These are phyloP conservation scores for Triticum aestivum DNA, from an alignment of 176 grass and related monocot genomes.

Conservation along the genomic window DNA sequence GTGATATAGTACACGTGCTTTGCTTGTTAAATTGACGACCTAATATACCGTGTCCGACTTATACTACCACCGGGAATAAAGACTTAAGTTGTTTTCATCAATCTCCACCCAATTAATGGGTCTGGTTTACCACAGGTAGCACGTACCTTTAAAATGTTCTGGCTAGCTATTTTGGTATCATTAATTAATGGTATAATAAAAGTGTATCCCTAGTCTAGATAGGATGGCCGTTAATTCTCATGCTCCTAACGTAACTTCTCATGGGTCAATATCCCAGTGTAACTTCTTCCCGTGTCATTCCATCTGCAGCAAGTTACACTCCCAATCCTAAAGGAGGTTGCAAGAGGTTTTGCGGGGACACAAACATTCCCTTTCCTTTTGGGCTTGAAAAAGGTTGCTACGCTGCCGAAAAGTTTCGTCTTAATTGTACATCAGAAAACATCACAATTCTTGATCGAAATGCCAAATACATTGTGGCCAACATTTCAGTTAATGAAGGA, in stretches of 20 bases:
- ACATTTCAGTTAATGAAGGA: not conserved
- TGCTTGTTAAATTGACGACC: no score
- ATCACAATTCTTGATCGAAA: not conserved
- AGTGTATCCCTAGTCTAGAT: not conserved
- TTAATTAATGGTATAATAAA: no score
- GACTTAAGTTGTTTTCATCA: no score
- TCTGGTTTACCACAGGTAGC: no score
- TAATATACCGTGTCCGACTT: no score
- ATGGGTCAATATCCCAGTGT: fast-evolving
- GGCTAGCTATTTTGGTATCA: no score
- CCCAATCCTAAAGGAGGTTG: not conserved
- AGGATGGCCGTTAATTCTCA: not conserved
- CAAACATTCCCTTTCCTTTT: conserved; percentile 18
- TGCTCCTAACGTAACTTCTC: no score
- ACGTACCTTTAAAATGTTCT: no score
- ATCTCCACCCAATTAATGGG: no score
- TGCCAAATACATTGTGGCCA: not conserved
- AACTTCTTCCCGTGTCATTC: not conserved
- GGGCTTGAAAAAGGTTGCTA: conserved; percentile 29
- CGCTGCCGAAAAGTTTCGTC: not conserved
- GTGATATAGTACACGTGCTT: no score
- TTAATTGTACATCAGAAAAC: not conserved
- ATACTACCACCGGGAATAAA: no score
- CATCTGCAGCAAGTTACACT: not conserved
- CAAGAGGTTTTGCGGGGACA: not conserved